Evolutionary conservation across 2,329 filamentous ascomycete species (phyloP).

Genomic region (Aspergillus melleus): DNA sequence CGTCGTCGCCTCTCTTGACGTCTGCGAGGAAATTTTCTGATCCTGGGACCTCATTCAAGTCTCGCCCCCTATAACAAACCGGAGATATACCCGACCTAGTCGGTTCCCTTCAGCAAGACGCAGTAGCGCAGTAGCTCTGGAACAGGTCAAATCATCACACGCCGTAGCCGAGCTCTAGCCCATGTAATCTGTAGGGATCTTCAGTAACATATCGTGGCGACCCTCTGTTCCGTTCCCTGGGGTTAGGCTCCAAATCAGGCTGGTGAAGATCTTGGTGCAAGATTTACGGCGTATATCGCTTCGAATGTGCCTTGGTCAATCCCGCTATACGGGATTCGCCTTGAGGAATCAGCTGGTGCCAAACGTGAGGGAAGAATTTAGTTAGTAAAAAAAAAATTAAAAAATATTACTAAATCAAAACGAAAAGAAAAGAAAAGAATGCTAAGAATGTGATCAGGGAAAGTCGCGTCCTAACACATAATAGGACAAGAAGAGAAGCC

Average conservation of each 20-base stretch:
- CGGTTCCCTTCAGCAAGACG: not conserved
- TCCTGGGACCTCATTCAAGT: not conserved
- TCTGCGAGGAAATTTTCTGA: not conserved
- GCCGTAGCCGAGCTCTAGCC: conserved; percentile 8
- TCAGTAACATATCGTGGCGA: not conserved
- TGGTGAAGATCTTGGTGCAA: not conserved
- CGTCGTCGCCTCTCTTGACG: not conserved
- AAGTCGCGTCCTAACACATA: not conserved
- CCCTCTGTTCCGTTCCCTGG: not conserved
- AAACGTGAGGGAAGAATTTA: not conserved
- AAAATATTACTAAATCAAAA: not conserved
- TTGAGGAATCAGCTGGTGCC: not conserved
- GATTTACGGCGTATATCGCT: not conserved
- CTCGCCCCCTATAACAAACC: not conserved
- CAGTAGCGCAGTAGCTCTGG: not conserved
- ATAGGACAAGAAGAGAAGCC: not conserved
- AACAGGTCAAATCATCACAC: not conserved
- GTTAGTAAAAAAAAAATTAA: not conserved
- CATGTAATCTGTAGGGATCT: not conserved
- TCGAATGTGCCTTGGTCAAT: not conserved
- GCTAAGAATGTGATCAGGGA: not conserved
- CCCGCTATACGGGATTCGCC: not conserved
- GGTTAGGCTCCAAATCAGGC: not conserved
- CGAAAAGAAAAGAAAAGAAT: not conserved
- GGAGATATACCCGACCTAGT: not conserved